Conservation (phyloP, 2,329 filamentous ascomycete genomes). For the Paecilomyces sp. region DNA sequence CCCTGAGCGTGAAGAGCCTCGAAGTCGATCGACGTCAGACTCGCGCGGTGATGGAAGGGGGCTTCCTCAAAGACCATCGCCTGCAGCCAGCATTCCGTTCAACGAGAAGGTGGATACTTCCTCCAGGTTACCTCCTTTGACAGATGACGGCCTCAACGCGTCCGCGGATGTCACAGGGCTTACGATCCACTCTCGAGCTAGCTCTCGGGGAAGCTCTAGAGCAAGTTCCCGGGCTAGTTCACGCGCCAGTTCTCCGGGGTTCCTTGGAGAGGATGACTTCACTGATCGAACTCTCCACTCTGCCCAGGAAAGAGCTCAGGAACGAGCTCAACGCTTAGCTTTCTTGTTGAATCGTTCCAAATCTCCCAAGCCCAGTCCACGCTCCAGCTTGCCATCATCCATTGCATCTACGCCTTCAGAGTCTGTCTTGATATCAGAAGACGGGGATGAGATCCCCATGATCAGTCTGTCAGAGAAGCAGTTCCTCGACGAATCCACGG, state of each 20-base stretch:
- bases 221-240: neutral
- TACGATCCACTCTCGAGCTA: conserved; percentile 18
- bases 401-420: conserved; percentile 22
- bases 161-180: conserved; percentile 21
- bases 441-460: conserved; percentile 29
- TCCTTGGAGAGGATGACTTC: conserved; percentile 19
- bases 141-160: conserved; percentile 19
- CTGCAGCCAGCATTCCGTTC: conserved; percentile 29
- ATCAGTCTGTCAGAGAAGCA: conserved; percentile 26
- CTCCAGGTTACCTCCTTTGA: conserved; percentile 15
- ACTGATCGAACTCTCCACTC: conserved; percentile 23
- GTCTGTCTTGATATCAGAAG: conserved; percentile 15
- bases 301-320: conserved; percentile 28
- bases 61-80: conserved; percentile 23
- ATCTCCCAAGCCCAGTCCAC: conserved; percentile 21
- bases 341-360: conserved; percentile 25
- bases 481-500: conserved; percentile 18
- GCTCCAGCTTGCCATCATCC: conserved; percentile 21
- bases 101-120: conserved; percentile 17
- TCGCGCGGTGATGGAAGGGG: conserved; percentile 23
- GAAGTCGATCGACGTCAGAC: conserved; percentile 18
- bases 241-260: conserved; percentile 12
- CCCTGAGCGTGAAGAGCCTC: conserved; percentile 11
- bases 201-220: conserved; percentile 11
- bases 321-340: conserved; percentile 25